Percentiles rank a stretch among this genome's conserved stretches.
These are phyloP conservation scores for Cordyceps javanica DNA, from an alignment of 2,329 filamentous ascomycete genomes.

Conservation along the genomic window DNA sequence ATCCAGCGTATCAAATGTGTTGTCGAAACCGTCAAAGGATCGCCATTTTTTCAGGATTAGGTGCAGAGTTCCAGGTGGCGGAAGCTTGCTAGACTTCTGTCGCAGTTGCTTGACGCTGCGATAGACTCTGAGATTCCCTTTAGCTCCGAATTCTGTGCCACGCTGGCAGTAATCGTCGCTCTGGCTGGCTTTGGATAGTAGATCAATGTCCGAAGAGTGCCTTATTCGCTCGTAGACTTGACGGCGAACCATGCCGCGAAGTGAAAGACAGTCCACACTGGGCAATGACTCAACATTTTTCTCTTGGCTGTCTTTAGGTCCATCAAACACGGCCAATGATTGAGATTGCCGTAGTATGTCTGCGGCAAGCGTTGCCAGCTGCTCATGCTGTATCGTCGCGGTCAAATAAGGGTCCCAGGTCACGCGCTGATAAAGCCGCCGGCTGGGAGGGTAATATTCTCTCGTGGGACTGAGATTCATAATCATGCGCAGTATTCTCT, in stretches of 20 bases:
- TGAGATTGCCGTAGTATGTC: constrained; percentile 26
- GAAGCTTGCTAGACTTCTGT: neutral
- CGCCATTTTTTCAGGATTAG: neutral
- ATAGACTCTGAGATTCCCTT: neutral
- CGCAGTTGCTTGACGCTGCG: neutral
- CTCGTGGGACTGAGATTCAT: constrained; percentile 23
- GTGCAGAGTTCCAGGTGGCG: neutral
- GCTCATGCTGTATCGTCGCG: constrained; percentile 32
- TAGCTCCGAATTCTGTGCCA: neutral
- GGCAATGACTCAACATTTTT: neutral
- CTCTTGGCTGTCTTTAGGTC: neutral
- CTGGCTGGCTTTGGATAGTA: neutral
- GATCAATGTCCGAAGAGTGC: neutral
- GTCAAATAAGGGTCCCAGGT: constrained; percentile 28
- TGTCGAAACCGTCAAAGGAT: neutral
- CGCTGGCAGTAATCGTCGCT: neutral
- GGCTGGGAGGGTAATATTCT: constrained; percentile 31
- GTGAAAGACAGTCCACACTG: neutral
- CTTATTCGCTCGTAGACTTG: constrained; percentile 20
- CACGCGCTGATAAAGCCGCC: constrained; percentile 29
- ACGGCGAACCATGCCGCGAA: constrained; percentile 18
- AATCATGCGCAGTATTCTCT: constrained; percentile 7
- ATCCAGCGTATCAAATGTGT: neutral
- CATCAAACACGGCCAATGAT: constrained; percentile 20
- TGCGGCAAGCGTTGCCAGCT: constrained; percentile 23